phyloP scores from a whole-genome alignment of 129 eudicot genomes.

The Flaveria sonorensis region DNA sequence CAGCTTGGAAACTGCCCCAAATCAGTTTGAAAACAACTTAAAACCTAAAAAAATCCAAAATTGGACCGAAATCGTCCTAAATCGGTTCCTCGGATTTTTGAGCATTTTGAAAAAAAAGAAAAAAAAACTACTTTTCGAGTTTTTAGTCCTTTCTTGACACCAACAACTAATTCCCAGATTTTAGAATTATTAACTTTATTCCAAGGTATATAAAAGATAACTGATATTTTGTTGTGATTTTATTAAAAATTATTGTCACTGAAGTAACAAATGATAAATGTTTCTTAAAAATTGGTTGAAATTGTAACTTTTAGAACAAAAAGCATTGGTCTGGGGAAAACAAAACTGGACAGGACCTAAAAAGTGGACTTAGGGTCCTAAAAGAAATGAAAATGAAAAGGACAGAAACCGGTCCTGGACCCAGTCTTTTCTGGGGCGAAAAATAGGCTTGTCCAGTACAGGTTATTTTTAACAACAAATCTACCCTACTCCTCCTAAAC shows the following conservation, averaged over 20 bases:
- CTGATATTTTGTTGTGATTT: background rate
- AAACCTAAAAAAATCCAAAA: background rate
- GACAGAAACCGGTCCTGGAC: background rate
- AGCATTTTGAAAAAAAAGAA: background rate
- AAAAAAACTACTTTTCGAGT: background rate
- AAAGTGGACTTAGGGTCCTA: background rate
- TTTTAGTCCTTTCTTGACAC: background rate
- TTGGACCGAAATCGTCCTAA: background rate
- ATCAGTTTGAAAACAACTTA: background rate
- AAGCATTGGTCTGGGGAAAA: background rate
- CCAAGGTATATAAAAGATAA: background rate
- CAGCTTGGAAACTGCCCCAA: background rate
- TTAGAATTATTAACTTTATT: background rate
- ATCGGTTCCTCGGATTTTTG: background rate
- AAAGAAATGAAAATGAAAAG: background rate
- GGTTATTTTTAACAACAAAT: no score
- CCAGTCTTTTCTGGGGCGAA: background rate
- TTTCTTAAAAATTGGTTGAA: background rate
- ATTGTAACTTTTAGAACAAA: background rate
- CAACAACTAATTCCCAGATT: background rate
- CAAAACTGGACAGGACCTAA: background rate
- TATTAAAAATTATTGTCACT: background rate
- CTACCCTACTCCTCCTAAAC: no score
- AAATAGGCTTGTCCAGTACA: background rate
- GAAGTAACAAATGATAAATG: constrained; percentile 10